Base-by-base conservation (phyloP, 108 stramenopile species). In the Epipyxis sp. region DNA sequence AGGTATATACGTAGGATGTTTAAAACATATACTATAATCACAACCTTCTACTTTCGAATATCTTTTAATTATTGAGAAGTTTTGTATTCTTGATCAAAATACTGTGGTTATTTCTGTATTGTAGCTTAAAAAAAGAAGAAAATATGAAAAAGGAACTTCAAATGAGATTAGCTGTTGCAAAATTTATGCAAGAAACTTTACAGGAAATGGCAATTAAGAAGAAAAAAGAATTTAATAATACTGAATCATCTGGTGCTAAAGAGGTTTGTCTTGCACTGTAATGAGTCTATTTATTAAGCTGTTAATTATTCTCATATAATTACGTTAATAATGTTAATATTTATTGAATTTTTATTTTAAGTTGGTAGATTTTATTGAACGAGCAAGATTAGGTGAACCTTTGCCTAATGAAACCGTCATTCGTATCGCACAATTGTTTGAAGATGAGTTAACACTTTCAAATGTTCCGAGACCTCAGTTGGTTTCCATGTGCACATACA, bases 401-500 rank as follows among this genome's bases (percentile, higher is more conserved):
- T 84, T 92, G 74, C 84, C 93, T 59, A 91, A 92, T 29, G 81
- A 94, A 13, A 91, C 94, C 78, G 89, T 95, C 67, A 86, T 95
- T 42, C 84, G 86, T 68, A 92, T 92, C 69, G 88, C 96, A 16
- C 87, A 84, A 35, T 91, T 91, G 78, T 94, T 97, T 59, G 85
- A 92, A 80, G 98, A 99, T 79, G 96, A 99, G 77, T 88, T 99
- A 78, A 98, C 96, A 39, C 82, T 97, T 72, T 95, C 95, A 89
- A 97, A 97, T 81, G 93, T 97, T 91, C 87, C 94, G 1, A 86
- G 97, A 44, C 92, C 94, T 90, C 95, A 97, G 80, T 90, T 99
- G 45, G 94, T 94, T 65, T 91, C 93, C 46, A 90, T 99, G 95
- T 91, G 91, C 83, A 87, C 85, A 59, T 99, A 96, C 86, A 97